phyloP scores from a whole-genome alignment of 164 flowering plant genomes.

The Vitis riparia region DNA sequence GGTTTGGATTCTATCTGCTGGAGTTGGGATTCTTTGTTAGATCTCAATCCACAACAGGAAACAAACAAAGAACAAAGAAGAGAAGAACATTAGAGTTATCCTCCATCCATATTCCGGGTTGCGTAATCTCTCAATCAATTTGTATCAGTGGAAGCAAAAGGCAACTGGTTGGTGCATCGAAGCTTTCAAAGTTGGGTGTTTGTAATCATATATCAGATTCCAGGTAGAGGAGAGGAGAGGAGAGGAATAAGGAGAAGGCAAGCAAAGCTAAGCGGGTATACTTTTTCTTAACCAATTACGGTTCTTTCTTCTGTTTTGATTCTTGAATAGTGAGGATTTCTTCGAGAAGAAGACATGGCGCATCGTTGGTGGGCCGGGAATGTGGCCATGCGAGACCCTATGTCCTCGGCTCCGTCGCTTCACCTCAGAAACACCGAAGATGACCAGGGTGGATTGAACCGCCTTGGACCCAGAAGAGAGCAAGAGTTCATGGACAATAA shows the following conservation, averaged over 20 bases:
- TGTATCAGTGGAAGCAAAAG: background rate
- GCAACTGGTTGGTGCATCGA: background rate
- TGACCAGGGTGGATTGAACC: conserved; percentile 25
- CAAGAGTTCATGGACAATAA: conserved; percentile 42
- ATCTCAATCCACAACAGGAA: conserved; percentile 14
- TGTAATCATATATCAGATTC: background rate
- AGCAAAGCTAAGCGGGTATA: background rate
- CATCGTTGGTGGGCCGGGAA: conserved; percentile 88
- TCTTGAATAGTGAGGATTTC: background rate
- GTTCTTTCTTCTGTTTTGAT: background rate
- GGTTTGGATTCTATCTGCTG: conserved; percentile 29
- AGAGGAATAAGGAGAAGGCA: background rate
- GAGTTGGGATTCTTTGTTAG: conserved; percentile 9
- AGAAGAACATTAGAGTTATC: background rate
- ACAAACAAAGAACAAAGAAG: conserved; percentile 8
- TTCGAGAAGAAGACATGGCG: conserved; percentile 35
- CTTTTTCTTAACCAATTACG: background rate
- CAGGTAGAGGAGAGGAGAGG: background rate
- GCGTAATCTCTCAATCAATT: background rate
- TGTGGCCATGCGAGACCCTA: conserved; percentile 55
- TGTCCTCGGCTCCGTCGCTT: conserved; percentile 42
- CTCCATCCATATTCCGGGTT: background rate
- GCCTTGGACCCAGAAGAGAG: conserved; percentile 33
- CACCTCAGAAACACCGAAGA: conserved; percentile 51
- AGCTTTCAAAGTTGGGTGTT: background rate